Base-by-base conservation (phyloP, 176 grass and related monocot genomes). In the Oropetium thomaeum region DNA sequence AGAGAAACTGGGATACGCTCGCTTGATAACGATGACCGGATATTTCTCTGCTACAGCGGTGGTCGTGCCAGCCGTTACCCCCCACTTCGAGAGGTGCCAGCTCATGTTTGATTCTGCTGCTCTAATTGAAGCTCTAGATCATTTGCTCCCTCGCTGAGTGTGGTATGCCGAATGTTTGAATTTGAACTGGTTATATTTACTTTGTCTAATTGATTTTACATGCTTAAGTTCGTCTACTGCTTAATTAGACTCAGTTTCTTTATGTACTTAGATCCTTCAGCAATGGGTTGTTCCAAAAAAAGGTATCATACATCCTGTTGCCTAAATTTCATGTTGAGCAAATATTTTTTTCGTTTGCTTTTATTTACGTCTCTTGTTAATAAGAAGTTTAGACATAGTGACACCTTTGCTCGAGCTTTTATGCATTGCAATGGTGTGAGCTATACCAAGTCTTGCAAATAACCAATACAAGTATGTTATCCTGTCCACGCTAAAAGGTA, bases 21-120 rank as follows among this genome's bases (percentile, higher is more conserved):
- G 70, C 86, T 63, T 88, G 86, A 88, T 88, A 80, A 80, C 86
- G 86, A 88, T 88, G 86, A 88, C 80, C 55, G 69, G 86, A 59
- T 88, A 88, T 88, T 88, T 88, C 62, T 88, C 45, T 88, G 86
- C 86, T 88, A 83, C 86, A 88, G 86, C 75, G 75, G 80, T 83
- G 86, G 69, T 79, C 37, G 68, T 69, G 80, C 74, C 35, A 40
- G 86, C 69, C 62, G 10, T 82, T 74, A 83, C 85, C 83, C 53
- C 85, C 52, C 63, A 74, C 43, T 13, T 55, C 76, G 47, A 84
- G 86, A 84, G 70, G 86, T 79, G 81, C 86, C 20, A 20, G 55
- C 75, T 84, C 81, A 80, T 74, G 57, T 84, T 88, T 88, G 47
- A 75, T 65, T 80, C 86, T 33, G 75, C 86, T 75, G 75, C 80